Base-by-base conservation (phyloP, 2,329 filamentous ascomycete genomes). In the Fusarium subtropicale region DNA sequence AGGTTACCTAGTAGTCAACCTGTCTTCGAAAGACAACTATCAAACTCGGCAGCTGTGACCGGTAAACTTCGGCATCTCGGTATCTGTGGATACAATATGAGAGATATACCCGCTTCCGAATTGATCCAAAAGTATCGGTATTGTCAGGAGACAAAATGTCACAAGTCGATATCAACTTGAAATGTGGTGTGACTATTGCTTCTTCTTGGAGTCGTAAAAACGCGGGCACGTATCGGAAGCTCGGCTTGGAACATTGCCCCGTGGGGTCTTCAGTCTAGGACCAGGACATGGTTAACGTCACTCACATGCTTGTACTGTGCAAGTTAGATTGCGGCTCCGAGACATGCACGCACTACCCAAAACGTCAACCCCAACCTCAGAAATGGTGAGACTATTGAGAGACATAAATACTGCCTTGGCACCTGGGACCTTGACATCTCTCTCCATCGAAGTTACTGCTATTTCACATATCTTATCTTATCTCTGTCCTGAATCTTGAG, bases 191-290 rank as follows among this genome's bases (percentile, higher is more conserved):
- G 24, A 52, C 34, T 52, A 22, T 52, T 41, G 13, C n/a, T 24
- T 22, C n/a, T 51, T 18, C 15, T 22, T 3, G 6, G 9, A 52
- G 24, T 34, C 4, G 6, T 11, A 33, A 39, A 60, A 61, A 44
- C 47, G 62, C 60, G 62, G 62, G 62, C 62, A 65, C 60, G 54
- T 65, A 65, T 65, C 62, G 62, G 62, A 65, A 45, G 31, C 26
- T 60, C 62, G 60, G 54, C 54, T 28, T 50, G 12, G 41, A 2
- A 4, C 50, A 48, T 65, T 52, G 48, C 62, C 62, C 62, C 62
- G 47, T 60, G 62, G 62, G 62, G 62, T 65, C 28, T 30, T 30
- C 12, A 30, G 28, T 30, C n/a, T 8, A 28, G 16, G 15, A 20
- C n/a, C 5, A 20, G n/a, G n/a, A 20, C 33, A 26, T 39, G 39